phyloP scores from a whole-genome alignment of 192 early-diverging fungal genomes.

The Rhizophagus prolifer region DNA sequence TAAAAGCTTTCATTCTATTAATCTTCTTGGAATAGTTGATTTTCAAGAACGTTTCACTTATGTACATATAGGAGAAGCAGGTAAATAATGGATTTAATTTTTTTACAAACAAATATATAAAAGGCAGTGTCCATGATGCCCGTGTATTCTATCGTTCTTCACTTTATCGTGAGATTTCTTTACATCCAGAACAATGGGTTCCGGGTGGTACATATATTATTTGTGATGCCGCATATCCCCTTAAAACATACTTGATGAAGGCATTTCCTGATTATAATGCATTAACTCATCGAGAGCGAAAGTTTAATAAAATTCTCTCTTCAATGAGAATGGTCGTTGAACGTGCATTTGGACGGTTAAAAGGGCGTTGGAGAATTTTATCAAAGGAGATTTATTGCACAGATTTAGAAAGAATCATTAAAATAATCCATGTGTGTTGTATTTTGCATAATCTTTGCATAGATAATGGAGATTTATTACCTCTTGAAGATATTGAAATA shows the following conservation, averaged over 20 bases:
- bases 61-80: background rate
- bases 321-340: background rate
- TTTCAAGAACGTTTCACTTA: background rate
- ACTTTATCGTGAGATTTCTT: background rate
- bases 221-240: background rate
- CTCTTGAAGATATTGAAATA: background rate
- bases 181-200: background rate
- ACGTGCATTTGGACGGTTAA: background rate
- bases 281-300: background rate
- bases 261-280: background rate
- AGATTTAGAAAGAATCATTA: background rate
- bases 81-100: background rate
- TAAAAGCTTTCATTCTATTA: background rate
- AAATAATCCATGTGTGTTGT: background rate
- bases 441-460: constrained; percentile 3
- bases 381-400: background rate
- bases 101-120: no score
- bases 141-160: background rate
- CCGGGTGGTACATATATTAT: background rate
- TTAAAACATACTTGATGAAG: background rate
- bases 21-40: background rate
- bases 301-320: constrained; percentile 1
- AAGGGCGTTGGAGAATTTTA: background rate
- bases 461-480: background rate
- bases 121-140: background rate